phyloP scores from a whole-genome alignment of 1,284 basidiomycete species.

The Butyriboletus appendiculatus region DNA sequence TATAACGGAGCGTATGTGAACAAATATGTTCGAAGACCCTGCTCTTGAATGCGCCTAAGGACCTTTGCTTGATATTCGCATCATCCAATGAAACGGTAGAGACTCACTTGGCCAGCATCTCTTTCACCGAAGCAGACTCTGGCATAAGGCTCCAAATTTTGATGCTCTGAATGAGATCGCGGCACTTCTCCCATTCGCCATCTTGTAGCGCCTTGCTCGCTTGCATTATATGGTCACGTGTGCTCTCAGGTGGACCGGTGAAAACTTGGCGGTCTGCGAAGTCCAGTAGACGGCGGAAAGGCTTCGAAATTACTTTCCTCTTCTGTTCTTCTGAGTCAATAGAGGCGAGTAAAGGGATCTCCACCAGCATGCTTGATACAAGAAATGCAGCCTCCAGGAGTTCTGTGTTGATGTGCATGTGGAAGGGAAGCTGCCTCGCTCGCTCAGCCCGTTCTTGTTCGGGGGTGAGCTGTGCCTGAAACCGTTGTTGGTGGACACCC shows the following conservation, averaged over 20 bases:
- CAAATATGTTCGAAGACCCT: conserved; percentile 94
- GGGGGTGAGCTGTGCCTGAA: conserved; percentile 76
- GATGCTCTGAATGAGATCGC: conserved; percentile 92
- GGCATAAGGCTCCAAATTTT: conserved; percentile 99
- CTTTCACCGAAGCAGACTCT: conserved; percentile 84
- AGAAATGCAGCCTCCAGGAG: conserved; percentile 97
- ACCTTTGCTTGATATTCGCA: conserved; percentile 3
- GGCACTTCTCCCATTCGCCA: conserved; percentile 96
- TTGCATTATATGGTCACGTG: conserved; percentile 99
- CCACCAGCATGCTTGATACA: conserved; percentile 97
- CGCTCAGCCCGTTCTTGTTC: conserved; percentile 98
- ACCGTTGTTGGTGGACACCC: conserved; percentile 92
- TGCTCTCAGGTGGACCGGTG: conserved; percentile 98
- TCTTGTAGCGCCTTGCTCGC: conserved; percentile 95
- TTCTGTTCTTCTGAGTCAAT: conserved; percentile 94
- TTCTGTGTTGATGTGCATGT: conserved; percentile 99
- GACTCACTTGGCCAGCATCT: conserved; percentile 89
- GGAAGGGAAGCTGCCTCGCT: conserved; percentile 96
- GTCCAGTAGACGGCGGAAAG: conserved; percentile 94
- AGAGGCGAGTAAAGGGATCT: conserved; percentile 94
- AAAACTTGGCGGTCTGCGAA: conserved; percentile 98
- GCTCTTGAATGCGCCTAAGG: conserved; percentile 94
- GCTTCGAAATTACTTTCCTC: conserved; percentile 90
- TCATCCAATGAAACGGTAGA: not conserved
- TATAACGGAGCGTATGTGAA: conserved; percentile 99